Base-by-base conservation (phyloP, 371 early-diverging fungal genomes). In the Mortierella sp. region DNA sequence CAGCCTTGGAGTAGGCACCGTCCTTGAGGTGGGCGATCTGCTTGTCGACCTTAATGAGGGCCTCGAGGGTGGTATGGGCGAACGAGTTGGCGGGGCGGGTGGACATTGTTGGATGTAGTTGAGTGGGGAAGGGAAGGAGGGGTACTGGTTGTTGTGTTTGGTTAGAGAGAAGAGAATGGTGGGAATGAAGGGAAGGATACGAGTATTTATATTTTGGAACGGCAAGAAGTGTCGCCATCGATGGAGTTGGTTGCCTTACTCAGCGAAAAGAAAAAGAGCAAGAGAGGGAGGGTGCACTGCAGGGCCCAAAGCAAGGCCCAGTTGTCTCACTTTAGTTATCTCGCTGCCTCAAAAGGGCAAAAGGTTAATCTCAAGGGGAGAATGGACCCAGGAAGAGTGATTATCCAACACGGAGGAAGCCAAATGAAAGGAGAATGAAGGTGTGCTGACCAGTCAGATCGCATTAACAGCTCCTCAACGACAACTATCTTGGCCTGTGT, bases 81-180 rank as follows among this genome's bases (percentile, higher is more conserved):
- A 70, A 74, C 64, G 82, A 77, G 76, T 80, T 78, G 71, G 80
- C 80, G 46, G 87, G 83, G 50, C 79, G 87, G 69, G 80, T 51
- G 19, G 83, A 76, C 82, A 82, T 82, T 14, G 34, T 81, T 48
- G 53, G 55, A 55, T 43, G 5, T 34, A 4, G 28, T 61, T 16
- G 21, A 10, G 13, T 57, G 57, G 10, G n/a, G 16, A 11, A 11
- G 28, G 40, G 67, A 37, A 0, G 64, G 14, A 31, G 1, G 34
- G 67, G 40, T 40, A 54, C 24, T 3, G 40, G n/a, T 37, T 24
- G 67, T 10, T 64, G 67, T 4, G 34, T 64, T 64, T 24, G 21
- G 4, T 14, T 61, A 2, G 5, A 61, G 9, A 13, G 61, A 31
- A 28, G 37, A 34, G 14, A 31, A 59, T 14, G 31, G 21, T 9